phyloP scores from a whole-genome alignment of 2,329 filamentous ascomycete species.

The Gnomoniopsis smithogilvyi region DNA sequence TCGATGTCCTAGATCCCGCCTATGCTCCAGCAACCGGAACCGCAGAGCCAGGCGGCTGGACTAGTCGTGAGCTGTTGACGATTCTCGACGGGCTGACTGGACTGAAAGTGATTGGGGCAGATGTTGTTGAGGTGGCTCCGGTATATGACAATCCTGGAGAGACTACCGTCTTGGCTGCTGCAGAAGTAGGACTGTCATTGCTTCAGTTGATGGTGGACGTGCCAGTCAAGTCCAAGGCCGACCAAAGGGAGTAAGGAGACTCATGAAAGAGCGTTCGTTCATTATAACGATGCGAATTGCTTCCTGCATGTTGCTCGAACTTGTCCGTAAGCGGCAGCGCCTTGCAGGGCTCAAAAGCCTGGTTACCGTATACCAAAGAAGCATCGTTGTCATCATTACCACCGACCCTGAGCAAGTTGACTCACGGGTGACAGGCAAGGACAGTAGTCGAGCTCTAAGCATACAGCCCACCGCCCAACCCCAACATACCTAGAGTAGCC shows the following conservation, averaged over 20 bases:
- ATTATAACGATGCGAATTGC: too few relatives aligned
- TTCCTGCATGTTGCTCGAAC: too few relatives aligned
- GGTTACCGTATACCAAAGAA: too few relatives aligned
- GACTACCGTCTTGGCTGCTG: conserved; percentile 45
- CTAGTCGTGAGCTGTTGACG: conserved; percentile 70
- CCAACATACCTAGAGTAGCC: too few relatives aligned
- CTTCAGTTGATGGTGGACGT: conserved; percentile 21
- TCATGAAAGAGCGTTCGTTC: too few relatives aligned
- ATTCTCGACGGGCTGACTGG: conserved; percentile 69
- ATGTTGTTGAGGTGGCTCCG: conserved; percentile 77
- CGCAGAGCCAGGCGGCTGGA: conserved; percentile 78
- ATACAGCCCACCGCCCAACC: too few relatives aligned
- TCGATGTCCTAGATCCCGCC: conserved; percentile 75
- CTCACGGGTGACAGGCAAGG: too few relatives aligned
- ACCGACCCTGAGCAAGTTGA: too few relatives aligned
- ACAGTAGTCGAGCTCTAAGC: too few relatives aligned
- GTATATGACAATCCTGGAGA: conserved; percentile 73
- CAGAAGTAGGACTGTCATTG: conserved; percentile 18
- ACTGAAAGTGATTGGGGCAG: conserved; percentile 71
- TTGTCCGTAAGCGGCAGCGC: too few relatives aligned
- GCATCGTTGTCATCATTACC: too few relatives aligned
- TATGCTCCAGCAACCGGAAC: conserved; percentile 71
- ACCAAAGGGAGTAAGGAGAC: neutral
- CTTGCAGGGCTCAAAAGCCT: too few relatives aligned
- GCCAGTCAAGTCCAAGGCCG: conserved; percentile 17